Percentiles rank a stretch among this genome's conserved stretches.
Conservation (phyloP, 2,329 filamentous ascomycete species). For the Chaetomiaceae sp. region DNA sequence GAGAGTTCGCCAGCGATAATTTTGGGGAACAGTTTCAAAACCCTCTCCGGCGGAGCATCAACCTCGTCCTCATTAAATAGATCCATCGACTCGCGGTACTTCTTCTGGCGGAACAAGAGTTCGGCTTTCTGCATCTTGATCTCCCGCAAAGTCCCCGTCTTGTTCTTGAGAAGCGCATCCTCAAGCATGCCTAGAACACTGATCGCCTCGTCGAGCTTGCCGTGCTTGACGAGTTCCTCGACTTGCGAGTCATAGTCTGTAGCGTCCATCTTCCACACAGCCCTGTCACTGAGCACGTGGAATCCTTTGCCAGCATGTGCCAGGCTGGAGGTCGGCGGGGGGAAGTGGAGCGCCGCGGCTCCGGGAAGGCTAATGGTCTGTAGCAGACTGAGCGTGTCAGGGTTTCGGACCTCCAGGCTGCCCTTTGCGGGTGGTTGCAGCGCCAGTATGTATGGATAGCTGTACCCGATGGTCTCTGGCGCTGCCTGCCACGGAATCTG, state of each 20-base stretch:
- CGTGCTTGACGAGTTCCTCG: slow-evolving; percentile 69
- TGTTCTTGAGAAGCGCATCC: slow-evolving; percentile 82
- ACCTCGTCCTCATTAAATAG: slow-evolving; percentile 81
- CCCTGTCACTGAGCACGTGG: slow-evolving; percentile 83
- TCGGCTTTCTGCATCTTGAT: slow-evolving; percentile 92
- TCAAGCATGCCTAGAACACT: slow-evolving; percentile 87
- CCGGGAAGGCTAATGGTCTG: slow-evolving; percentile 80
- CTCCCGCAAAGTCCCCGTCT: slow-evolving; percentile 72
- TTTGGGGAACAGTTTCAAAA: slow-evolving; percentile 78
- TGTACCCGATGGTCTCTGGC: slow-evolving; percentile 90
- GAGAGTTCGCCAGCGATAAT: slow-evolving; percentile 80
- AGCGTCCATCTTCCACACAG: slow-evolving; percentile 93
- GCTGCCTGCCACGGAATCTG: slow-evolving; percentile 90
- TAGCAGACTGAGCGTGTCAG: slow-evolving; percentile 82
- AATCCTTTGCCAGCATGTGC: slow-evolving; percentile 96
- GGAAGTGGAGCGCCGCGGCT: slow-evolving; percentile 82
- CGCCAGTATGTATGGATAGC: slow-evolving; percentile 90
- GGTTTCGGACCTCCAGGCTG: slow-evolving; percentile 83
- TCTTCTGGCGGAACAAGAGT: slow-evolving; percentile 72
- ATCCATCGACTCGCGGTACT: slow-evolving; percentile 81
- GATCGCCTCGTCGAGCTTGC: slow-evolving; percentile 83
- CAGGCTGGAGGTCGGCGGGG: slow-evolving; percentile 87
- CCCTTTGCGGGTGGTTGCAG: slow-evolving; percentile 81
- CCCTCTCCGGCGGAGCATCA: slow-evolving; percentile 81
- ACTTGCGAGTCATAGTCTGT: slow-evolving; percentile 89